phyloP scores from a whole-genome alignment of 2,329 filamentous ascomycete genomes.

The Endoconidiophora laricicola region DNA sequence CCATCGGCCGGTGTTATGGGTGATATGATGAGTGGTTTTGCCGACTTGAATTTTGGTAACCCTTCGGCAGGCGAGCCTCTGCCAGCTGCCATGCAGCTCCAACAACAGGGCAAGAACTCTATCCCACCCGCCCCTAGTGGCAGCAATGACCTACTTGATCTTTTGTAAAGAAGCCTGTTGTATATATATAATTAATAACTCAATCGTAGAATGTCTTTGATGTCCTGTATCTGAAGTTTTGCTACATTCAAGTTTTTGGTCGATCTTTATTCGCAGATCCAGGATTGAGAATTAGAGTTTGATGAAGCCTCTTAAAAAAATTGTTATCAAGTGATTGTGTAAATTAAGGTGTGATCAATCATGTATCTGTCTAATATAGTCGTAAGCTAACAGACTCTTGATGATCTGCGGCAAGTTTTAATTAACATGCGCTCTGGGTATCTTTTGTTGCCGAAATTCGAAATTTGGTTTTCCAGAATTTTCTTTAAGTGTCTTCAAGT shows the following conservation, averaged over 20 bases:
- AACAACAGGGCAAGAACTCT: constrained; percentile 20
- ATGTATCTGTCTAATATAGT: too few relatives aligned
- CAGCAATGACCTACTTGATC: constrained; percentile 33
- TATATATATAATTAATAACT: too few relatives aligned
- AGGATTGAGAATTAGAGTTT: too few relatives aligned
- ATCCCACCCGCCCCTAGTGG: constrained; percentile 20
- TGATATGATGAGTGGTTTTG: constrained; percentile 83
- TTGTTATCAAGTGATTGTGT: too few relatives aligned
- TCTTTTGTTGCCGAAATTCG: too few relatives aligned
- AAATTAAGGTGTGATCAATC: too few relatives aligned
- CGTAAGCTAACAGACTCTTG: too few relatives aligned
- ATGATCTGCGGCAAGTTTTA: too few relatives aligned
- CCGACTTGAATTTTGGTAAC: constrained; percentile 57
- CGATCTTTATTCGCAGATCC: too few relatives aligned
- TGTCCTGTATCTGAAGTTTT: neutral
- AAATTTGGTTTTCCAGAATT: neutral
- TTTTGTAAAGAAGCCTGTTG: constrained; percentile 20
- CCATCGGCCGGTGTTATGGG: constrained; percentile 44
- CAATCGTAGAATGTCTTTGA: neutral
- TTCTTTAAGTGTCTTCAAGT: neutral
- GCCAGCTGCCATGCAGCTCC: constrained; percentile 43
- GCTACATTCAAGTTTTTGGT: neutral
- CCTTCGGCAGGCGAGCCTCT: constrained; percentile 39
- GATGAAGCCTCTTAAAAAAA: too few relatives aligned
- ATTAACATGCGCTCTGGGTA: too few relatives aligned